These are phyloP conservation scores for Cordyceps cicadae DNA, from an alignment of 2,329 filamentous ascomycete species.

Conservation along the genomic window DNA sequence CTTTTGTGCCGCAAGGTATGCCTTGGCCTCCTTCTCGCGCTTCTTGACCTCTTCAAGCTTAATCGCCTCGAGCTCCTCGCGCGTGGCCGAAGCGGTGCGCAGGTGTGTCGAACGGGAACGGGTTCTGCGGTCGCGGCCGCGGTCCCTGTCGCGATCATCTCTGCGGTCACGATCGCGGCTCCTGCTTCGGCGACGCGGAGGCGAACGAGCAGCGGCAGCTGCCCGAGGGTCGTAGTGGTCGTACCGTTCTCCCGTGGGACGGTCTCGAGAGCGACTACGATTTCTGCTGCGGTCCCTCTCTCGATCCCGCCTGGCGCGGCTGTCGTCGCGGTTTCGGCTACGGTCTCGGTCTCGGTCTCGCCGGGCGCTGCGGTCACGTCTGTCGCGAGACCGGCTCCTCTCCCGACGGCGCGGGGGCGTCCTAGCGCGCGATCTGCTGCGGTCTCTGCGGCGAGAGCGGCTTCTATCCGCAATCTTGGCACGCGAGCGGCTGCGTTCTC, in stretches of 20 bases:
- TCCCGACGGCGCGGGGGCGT: constrained; percentile 22
- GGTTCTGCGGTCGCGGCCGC: constrained; percentile 28
- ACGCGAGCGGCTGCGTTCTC: constrained; percentile 27
- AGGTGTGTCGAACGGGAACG: constrained; percentile 33
- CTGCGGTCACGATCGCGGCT: constrained; percentile 17
- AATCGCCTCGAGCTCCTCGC: constrained; percentile 32
- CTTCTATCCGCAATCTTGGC: constrained; percentile 28
- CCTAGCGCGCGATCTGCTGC: constrained; percentile 29
- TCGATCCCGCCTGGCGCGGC: constrained; percentile 25
- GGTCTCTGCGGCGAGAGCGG: constrained; percentile 27
- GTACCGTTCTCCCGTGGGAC: constrained; percentile 15
- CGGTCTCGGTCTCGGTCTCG: constrained; percentile 22
- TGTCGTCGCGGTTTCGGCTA: constrained; percentile 24
- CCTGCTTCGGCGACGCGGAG: constrained; percentile 18
- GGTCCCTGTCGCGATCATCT: constrained; percentile 7
- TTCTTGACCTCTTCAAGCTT: constrained; percentile 23
- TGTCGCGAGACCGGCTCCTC: constrained; percentile 26
- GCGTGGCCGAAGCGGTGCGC: constrained; percentile 32
- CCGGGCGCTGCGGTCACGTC: constrained; percentile 17
- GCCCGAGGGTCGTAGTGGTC: constrained; percentile 26
- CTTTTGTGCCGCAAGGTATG: constrained; percentile 53
- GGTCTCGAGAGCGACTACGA: constrained; percentile 18
- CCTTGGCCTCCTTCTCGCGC: constrained; percentile 41
- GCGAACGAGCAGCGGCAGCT: constrained; percentile 13
- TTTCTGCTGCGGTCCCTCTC: constrained; percentile 22